Conservation (phyloP, 2,329 filamentous ascomycete genomes). For the Aspergillus calidoustus region DNA sequence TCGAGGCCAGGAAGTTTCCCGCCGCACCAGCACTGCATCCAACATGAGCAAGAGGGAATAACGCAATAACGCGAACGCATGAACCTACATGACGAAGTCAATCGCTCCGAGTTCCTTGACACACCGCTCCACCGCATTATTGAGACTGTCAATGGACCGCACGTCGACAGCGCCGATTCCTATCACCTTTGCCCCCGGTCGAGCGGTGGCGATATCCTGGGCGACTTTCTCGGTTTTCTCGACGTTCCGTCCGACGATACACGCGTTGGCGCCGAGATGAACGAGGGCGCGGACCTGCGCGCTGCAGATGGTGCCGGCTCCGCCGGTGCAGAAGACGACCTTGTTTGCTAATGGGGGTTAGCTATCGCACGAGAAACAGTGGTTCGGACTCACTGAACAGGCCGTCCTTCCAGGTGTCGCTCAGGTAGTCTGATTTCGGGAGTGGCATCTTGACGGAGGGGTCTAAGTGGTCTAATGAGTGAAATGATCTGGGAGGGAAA, state of each 20-base stretch:
- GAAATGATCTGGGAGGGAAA: background rate
- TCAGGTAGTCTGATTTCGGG: conserved; percentile 75
- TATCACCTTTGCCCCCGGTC: conserved; percentile 80
- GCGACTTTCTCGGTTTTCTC: conserved; percentile 85
- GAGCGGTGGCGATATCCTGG: conserved; percentile 77
- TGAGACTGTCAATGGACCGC: conserved; percentile 69
- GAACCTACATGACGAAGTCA: conserved; percentile 83
- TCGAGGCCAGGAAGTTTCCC: conserved; percentile 90
- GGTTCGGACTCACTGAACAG: conserved; percentile 70
- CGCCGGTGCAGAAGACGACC: conserved; percentile 93
- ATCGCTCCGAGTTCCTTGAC: conserved; percentile 82
- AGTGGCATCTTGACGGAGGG: conserved; percentile 61
- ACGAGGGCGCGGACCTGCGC: conserved; percentile 92
- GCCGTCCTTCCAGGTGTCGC: conserved; percentile 81
- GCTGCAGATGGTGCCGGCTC: conserved; percentile 90
- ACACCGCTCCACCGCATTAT: conserved; percentile 77
- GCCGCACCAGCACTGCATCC: conserved; percentile 79
- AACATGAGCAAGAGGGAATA: conserved; percentile 20
- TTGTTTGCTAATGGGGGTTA: conserved; percentile 67
- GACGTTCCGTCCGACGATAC: conserved; percentile 87
- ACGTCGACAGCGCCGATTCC: conserved; percentile 80
- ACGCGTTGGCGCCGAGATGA: conserved; percentile 87
- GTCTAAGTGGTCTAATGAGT: background rate
- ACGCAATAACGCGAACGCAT: background rate
- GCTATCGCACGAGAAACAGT: background rate